Evolutionary conservation across 2,329 filamentous ascomycete species (phyloP).

Genomic region (Penicillium sp.): DNA sequence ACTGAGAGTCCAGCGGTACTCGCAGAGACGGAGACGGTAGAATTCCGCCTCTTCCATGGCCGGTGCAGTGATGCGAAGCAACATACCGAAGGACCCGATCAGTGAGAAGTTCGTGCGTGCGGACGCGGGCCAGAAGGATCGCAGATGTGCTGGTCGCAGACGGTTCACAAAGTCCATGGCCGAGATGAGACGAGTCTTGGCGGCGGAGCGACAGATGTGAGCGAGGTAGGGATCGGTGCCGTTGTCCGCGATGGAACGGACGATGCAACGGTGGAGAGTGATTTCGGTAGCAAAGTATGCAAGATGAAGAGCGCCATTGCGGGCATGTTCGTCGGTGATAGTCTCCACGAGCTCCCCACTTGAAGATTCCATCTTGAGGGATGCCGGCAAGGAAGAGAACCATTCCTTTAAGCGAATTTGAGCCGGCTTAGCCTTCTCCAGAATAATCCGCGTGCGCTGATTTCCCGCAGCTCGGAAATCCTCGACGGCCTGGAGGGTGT

Average conservation of each 20-base stretch:
- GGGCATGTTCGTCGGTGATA: slow-evolving; percentile 40
- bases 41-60: slow-evolving; percentile 88
- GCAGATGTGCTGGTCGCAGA: slow-evolving; percentile 77
- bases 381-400: slow-evolving; percentile 49
- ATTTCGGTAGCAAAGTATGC: slow-evolving; percentile 95
- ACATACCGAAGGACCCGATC: slow-evolving; percentile 87
- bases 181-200: slow-evolving; percentile 89
- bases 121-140: slow-evolving; percentile 73
- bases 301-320: slow-evolving; percentile 73
- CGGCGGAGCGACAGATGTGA: slow-evolving; percentile 89
- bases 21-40: slow-evolving; percentile 78
- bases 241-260: slow-evolving; percentile 67
- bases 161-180: slow-evolving; percentile 98
- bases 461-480: slow-evolving; percentile 42
- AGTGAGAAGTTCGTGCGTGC: slow-evolving; percentile 74
- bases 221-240: slow-evolving; percentile 73
- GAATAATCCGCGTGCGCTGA: slow-evolving; percentile 49
- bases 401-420: slow-evolving; percentile 54
- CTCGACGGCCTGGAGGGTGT: slow-evolving; percentile 49
- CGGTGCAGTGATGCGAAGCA: slow-evolving; percentile 85
- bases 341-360: slow-evolving; percentile 46
- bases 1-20: slow-evolving; percentile 91
- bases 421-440: slow-evolving; percentile 54
- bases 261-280: slow-evolving; percentile 84
- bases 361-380: slow-evolving; percentile 50